Evolutionary conservation across 1,139 yeast species (phyloP).

Genomic region (Pichia sp.): DNA sequence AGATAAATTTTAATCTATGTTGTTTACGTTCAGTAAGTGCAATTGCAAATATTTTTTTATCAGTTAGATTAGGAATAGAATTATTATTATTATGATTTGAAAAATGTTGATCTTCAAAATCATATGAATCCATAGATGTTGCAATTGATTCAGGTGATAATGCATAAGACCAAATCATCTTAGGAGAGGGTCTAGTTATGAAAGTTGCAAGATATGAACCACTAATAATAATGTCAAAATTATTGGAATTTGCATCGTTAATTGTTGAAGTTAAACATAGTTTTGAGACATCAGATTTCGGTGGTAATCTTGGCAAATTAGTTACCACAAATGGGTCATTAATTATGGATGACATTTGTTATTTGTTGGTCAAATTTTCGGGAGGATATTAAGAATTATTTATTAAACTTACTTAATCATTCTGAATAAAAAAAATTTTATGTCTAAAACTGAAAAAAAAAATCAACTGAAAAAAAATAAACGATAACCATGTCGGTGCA

Average conservation of each 20-base stretch:
- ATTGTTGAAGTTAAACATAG: slow-evolving; percentile 24
- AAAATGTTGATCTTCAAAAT: slow-evolving; percentile 6
- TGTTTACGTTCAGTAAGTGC: slow-evolving; percentile 45
- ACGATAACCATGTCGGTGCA: too few species aligned
- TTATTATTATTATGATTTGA: neutral
- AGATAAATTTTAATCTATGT: slow-evolving; percentile 37
- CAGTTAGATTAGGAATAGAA: slow-evolving; percentile 8
- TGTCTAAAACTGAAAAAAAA: too few species aligned
- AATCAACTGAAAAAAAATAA: too few species aligned
- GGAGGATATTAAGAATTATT: too few species aligned
- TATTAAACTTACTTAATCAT: too few species aligned
- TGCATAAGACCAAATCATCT: slow-evolving; percentile 66
- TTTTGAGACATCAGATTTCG: slow-evolving; percentile 18
- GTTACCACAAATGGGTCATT: slow-evolving; percentile 29
- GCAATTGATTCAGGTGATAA: slow-evolving; percentile 56
- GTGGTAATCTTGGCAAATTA: slow-evolving; percentile 27
- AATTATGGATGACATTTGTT: slow-evolving; percentile 23
- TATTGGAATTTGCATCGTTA: slow-evolving; percentile 20
- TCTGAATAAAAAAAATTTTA: too few species aligned
- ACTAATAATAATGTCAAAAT: slow-evolving; percentile 58
- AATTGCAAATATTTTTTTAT: slow-evolving; percentile 30
- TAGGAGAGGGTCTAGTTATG: slow-evolving; percentile 75
- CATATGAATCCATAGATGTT: slow-evolving; percentile 25
- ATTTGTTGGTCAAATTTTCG: too few species aligned
- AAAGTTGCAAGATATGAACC: slow-evolving; percentile 71